Conservation (phyloP, 805 yeast species). For the Grigorovia transvaalensis region DNA sequence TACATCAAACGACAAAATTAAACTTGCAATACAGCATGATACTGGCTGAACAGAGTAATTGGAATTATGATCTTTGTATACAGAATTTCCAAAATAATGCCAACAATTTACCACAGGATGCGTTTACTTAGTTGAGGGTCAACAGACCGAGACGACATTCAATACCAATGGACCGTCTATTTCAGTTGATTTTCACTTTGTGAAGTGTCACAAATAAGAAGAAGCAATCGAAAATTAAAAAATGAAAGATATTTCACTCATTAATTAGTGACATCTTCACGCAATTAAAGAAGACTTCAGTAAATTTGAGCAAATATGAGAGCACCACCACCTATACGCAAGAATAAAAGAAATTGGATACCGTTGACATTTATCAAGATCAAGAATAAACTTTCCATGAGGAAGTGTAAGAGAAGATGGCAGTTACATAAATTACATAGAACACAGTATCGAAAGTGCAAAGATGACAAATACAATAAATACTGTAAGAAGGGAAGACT, state of each 20-base stretch:
- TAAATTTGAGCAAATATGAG: slow-evolving; percentile 15
- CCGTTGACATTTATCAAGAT: slow-evolving; percentile 10
- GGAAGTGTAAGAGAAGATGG: slow-evolving; percentile 16
- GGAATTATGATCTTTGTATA: slow-evolving; percentile 65
- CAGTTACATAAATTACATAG: slow-evolving; percentile 15
- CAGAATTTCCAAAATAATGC: slow-evolving; percentile 60
- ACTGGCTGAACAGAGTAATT: slow-evolving; percentile 79
- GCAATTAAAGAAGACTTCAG: background rate
- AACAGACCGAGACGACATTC: too few species aligned
- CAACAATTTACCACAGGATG: slow-evolving; percentile 49
- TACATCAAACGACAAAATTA: slow-evolving; percentile 63
- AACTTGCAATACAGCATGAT: slow-evolving; percentile 70
- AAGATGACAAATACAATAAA: background rate
- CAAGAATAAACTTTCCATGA: slow-evolving; percentile 11
- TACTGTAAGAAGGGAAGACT: background rate
- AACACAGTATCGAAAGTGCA: slow-evolving; percentile 1
- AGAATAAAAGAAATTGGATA: slow-evolving; percentile 14
- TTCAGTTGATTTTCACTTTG: background rate
- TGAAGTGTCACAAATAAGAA: background rate
- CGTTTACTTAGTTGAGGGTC: slow-evolving; percentile 30
- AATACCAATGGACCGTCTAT: background rate
- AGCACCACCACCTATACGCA: slow-evolving; percentile 26
- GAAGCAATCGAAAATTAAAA: background rate
- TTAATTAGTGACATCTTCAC: too few species aligned
- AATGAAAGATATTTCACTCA: background rate